These are phyloP conservation scores for Xylaria scruposa DNA, from an alignment of 495 filamentous ascomycete genomes.

Conservation along the genomic window DNA sequence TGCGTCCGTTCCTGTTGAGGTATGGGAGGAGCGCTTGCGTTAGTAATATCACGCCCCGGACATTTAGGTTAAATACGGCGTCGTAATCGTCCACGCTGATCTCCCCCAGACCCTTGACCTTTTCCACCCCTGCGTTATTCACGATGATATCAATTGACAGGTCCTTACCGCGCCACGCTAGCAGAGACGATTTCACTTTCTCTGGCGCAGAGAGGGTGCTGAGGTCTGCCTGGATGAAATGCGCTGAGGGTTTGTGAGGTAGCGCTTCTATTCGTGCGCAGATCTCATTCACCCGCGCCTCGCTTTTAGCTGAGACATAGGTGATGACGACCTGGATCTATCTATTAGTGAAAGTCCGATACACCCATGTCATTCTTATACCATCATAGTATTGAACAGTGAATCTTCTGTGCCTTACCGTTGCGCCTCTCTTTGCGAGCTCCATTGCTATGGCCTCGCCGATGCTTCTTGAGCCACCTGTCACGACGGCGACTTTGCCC, in stretches of 20 bases:
- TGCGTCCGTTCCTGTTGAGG: slow-evolving; percentile 53
- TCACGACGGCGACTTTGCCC: slow-evolving; percentile 52
- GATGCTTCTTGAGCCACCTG: slow-evolving; percentile 74
- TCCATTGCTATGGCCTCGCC: slow-evolving; percentile 75
- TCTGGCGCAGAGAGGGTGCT: slow-evolving; percentile 29
- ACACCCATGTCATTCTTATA: background rate
- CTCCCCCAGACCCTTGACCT: slow-evolving; percentile 55
- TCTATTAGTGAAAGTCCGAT: background rate
- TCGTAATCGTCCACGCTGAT: slow-evolving; percentile 68
- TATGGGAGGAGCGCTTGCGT: slow-evolving; percentile 62
- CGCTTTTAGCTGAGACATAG: slow-evolving; percentile 49
- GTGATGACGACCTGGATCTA: slow-evolving; percentile 46
- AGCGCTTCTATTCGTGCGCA: slow-evolving; percentile 42
- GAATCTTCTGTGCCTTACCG: slow-evolving; percentile 46
- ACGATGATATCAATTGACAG: slow-evolving; percentile 68
- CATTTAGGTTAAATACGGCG: slow-evolving; percentile 59
- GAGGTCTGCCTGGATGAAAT: slow-evolving; percentile 27
- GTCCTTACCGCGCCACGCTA: slow-evolving; percentile 26
- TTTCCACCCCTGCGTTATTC: slow-evolving; percentile 62
- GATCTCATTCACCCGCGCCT: slow-evolving; percentile 40
- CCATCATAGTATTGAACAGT: background rate
- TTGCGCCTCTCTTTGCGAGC: slow-evolving; percentile 71
- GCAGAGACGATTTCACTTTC: slow-evolving; percentile 2
- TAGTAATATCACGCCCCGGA: slow-evolving; percentile 69
- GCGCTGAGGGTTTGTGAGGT: slow-evolving; percentile 31